phyloP scores from a whole-genome alignment of 73 alveolate species.

The Symbiodinium natans region DNA sequence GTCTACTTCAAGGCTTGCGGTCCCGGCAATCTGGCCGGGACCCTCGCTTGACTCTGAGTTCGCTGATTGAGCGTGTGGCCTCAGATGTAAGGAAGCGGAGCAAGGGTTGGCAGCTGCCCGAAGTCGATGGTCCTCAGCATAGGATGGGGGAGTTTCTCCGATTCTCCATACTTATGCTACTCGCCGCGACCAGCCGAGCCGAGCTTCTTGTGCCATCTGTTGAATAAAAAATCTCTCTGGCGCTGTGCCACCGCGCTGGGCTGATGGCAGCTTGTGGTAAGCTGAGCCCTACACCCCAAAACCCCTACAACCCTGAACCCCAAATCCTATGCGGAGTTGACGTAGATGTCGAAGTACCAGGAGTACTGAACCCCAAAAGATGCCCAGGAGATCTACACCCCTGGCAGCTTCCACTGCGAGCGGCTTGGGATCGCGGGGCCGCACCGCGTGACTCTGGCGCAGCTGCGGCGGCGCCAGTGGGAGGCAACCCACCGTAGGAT shows the following conservation, averaged over 20 bases:
- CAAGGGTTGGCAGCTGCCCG: neutral
- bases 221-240: neutral
- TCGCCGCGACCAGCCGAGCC: neutral
- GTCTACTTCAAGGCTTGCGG: neutral
- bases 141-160: neutral
- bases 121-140: neutral
- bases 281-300: neutral
- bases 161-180: neutral
- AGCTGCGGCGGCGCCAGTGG: constrained; percentile 65
- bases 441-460: neutral
- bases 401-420: constrained; percentile 78
- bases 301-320: neutral
- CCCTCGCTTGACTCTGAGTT: neutral
- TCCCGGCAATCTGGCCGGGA: neutral
- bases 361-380: too few relatives aligned
- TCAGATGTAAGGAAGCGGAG: neutral
- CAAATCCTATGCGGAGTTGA: too few relatives aligned
- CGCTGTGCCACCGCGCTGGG: too few relatives aligned
- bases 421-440: constrained; percentile 53
- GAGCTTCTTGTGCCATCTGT: neutral
- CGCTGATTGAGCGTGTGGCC: neutral
- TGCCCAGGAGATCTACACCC: constrained; percentile 56
- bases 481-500: constrained; percentile 13
- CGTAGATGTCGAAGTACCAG: too few relatives aligned
- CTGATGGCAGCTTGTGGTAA: too few relatives aligned